Percentiles rank a stretch among this genome's conserved stretches.
These are phyloP conservation scores for Multifurca ochricompacta DNA, from an alignment of 768 basidiomycete species.

Conservation along the genomic window DNA sequence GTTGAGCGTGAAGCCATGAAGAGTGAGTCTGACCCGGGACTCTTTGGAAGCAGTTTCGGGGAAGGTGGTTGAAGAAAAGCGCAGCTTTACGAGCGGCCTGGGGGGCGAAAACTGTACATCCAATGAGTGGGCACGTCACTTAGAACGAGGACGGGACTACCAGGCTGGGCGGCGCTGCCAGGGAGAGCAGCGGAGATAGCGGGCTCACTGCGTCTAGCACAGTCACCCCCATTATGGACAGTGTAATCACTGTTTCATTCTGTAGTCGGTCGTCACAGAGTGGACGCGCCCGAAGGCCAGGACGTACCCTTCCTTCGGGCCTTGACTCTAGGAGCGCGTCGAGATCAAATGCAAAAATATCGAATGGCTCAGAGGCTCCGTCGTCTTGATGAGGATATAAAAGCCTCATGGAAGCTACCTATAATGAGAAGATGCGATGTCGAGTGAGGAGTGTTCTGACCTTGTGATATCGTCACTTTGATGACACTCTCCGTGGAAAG, in stretches of 20 bases:
- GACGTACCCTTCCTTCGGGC: conserved; percentile 59
- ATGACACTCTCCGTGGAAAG: conserved; percentile 37
- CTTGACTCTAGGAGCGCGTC: conserved; percentile 59
- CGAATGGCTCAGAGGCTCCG: conserved; percentile 36
- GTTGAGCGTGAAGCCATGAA: conserved; percentile 58
- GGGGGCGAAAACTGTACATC: conserved; percentile 27
- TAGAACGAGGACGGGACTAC: conserved; percentile 34
- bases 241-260: conserved; percentile 63
- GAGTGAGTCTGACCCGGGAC: conserved; percentile 56
- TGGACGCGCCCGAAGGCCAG: neutral
- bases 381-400: conserved; percentile 40
- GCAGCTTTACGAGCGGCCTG: conserved; percentile 49
- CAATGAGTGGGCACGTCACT: neutral
- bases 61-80: conserved; percentile 57
- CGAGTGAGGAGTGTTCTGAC: conserved; percentile 18
- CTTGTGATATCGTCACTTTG: conserved; percentile 39
- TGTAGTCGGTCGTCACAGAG: conserved; percentile 25
- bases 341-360: conserved; percentile 53
- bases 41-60: conserved; percentile 67
- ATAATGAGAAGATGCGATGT: neutral
- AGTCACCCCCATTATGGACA: conserved; percentile 55
- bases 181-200: conserved; percentile 38
- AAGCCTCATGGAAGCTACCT: conserved; percentile 36
- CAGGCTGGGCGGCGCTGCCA: conserved; percentile 50
- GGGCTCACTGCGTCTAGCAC: conserved; percentile 42